A percentile compares a stretch with the other conserved stretches of the same genome.
Conservation (phyloP, 306 rosid species). For the Glycyrrhiza uralensis region DNA sequence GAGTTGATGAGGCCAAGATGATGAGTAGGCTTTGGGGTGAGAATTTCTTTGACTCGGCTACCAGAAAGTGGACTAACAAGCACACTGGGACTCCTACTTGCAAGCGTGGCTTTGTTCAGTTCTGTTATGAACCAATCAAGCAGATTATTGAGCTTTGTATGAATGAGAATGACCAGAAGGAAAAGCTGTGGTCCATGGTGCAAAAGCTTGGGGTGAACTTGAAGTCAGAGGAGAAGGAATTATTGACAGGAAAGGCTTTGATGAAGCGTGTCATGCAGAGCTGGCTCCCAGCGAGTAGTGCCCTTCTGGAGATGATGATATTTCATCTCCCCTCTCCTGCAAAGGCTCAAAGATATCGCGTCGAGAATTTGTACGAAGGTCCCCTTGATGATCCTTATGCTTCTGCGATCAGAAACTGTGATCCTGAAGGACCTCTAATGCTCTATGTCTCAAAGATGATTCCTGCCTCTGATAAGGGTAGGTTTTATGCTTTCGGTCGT, state of each 20-base stretch:
- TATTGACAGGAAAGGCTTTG: conserved; percentile 66
- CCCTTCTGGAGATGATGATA: conserved; percentile 87
- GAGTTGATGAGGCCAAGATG: conserved; percentile 72
- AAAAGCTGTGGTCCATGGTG: conserved; percentile 89
- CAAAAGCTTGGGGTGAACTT: conserved; percentile 61
- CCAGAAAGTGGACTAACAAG: conserved; percentile 59
- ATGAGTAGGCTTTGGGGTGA: conserved; percentile 70
- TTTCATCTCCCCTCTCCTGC: conserved; percentile 82
- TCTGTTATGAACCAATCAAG: conserved; percentile 88
- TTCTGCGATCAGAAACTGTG: conserved; percentile 71
- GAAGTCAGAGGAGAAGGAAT: conserved; percentile 84
- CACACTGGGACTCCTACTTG: conserved; percentile 43
- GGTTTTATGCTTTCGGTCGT: conserved; percentile 91
- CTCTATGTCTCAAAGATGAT: conserved; percentile 93
- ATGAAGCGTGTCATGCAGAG: conserved; percentile 95
- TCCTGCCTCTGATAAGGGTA: conserved; percentile 94
- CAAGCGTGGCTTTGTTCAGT: conserved; percentile 75
- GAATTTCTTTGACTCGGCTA: conserved; percentile 56
- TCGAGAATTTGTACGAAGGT: conserved; percentile 92
- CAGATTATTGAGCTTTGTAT: conserved; percentile 70
- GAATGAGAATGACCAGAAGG: conserved; percentile 97
- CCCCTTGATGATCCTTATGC: conserved; percentile 85
- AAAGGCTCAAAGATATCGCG: conserved; percentile 79
- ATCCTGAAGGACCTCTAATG: conserved; percentile 93
- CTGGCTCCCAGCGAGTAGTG: conserved; percentile 83